These are phyloP conservation scores for Articulospora tetracladia DNA, from an alignment of 495 filamentous ascomycete species.

Conservation along the genomic window DNA sequence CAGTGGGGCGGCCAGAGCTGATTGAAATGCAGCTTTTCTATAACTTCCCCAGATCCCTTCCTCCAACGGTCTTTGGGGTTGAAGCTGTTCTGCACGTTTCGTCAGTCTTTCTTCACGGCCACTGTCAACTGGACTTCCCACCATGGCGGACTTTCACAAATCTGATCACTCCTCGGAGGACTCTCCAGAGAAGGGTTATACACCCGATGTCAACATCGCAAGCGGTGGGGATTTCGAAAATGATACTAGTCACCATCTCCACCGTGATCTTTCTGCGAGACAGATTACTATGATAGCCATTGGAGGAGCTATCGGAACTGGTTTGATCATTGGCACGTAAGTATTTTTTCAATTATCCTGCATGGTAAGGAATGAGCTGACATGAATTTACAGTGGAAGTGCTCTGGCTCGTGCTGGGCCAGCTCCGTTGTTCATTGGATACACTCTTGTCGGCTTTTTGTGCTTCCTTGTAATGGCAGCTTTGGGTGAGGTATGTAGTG, in stretches of 20 bases:
- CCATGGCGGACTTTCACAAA: slow-evolving; percentile 1
- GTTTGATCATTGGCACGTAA: slow-evolving; percentile 22
- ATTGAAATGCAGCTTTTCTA: neutral
- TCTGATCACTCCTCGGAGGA: neutral
- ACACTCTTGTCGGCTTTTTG: slow-evolving; percentile 61
- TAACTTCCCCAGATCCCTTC: neutral
- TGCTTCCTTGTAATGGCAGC: slow-evolving; percentile 58
- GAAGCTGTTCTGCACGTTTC: neutral
- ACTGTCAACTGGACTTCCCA: neutral
- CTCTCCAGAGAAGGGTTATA: neutral
- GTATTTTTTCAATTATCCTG: slow-evolving; percentile 5
- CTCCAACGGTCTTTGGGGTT: neutral
- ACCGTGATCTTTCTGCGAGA: slow-evolving; percentile 58
- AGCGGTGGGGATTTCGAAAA: slow-evolving; percentile 6
- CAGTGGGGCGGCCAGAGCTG: neutral
- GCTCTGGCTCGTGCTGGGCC: slow-evolving; percentile 64
- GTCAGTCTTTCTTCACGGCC: neutral
- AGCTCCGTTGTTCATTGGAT: slow-evolving; percentile 65
- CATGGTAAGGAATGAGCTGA: slow-evolving; percentile 6
- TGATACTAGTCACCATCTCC: slow-evolving; percentile 34
- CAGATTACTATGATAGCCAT: slow-evolving; percentile 84
- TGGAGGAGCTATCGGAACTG: slow-evolving; percentile 76
- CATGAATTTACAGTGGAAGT: slow-evolving; percentile 34
- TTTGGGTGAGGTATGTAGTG: slow-evolving; percentile 46
- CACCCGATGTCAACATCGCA: slow-evolving; percentile 7